A percentile compares a stretch with the other conserved stretches of the same genome.
Evolutionary conservation across 2,329 filamentous ascomycete genomes (phyloP).

Genomic region (Plenodomus tracheiphilus): DNA sequence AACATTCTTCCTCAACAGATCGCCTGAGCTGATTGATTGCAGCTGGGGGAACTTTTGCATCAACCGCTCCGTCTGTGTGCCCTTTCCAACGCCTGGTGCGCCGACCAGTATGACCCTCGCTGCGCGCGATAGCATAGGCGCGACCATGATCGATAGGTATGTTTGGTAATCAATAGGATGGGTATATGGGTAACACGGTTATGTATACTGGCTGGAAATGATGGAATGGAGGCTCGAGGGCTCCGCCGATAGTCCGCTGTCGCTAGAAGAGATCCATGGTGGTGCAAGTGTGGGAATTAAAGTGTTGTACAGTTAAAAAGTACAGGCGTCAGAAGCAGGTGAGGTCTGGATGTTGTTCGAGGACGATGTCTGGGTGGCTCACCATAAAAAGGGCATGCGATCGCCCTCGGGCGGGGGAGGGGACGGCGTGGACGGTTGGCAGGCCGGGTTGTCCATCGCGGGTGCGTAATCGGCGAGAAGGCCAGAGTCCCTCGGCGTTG

Average conservation of each 20-base stretch:
- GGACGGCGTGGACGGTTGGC: not conserved
- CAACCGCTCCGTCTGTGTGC: conserved; percentile 89
- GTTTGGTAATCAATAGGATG: conserved; percentile 1
- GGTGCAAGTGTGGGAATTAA: conserved; percentile 1
- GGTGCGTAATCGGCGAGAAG: not conserved
- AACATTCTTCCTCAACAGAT: conserved; percentile 90
- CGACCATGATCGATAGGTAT: conserved; percentile 22
- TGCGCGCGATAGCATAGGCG: conserved; percentile 57
- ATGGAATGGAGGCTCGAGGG: conserved; percentile 27
- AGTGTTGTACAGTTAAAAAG: not conserved
- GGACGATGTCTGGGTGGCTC: not conserved
- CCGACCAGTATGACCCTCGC: conserved; percentile 94
- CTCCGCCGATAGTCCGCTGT: conserved; percentile 20
- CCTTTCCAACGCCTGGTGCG: conserved; percentile 95
- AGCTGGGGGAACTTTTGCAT: conserved; percentile 86
- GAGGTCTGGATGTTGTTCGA: not conserved
- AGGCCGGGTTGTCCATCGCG: not conserved
- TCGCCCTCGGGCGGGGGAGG: not conserved
- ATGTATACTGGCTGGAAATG: conserved; percentile 12
- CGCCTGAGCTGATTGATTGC: conserved; percentile 89
- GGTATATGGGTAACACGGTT: conserved; percentile 1
- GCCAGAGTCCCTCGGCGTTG: not conserved
- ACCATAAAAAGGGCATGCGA: not conserved
- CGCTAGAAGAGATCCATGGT: conserved; percentile 27
- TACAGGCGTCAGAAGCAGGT: not conserved